Evolutionary conservation across 106 monocot species (phyloP), one percentile per base, ranked within the genome.

Genomic region (Agapanthus africanus): DNA sequence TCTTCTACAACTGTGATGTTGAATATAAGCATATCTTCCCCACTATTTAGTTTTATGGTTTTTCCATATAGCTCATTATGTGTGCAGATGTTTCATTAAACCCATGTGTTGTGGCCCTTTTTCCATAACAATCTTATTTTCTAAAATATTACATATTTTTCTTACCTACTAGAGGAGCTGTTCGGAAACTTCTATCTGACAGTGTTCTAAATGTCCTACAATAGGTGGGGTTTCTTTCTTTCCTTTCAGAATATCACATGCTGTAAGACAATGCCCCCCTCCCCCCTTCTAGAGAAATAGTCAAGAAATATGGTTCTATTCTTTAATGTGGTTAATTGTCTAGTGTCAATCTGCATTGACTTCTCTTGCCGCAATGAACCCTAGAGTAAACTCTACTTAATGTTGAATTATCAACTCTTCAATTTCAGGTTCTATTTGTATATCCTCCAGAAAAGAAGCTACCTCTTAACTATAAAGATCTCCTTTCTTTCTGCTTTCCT

Each of bases 401-500:
- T 1, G 23, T 32, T 70, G 36, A 44, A 22, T 71, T 67, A 28
- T 54, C 35, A 33, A 30, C 42, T 65, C 64, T 66, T 30, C 50
- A 40, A 34, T 80, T 76, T 42, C 72, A 99, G 99, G 83, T 99
- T 73, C 78, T 99, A 54, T 93, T 99, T 82, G 93, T 78, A 37
- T 99, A 99, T 78, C 99, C 99, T 75, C 93, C 93, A 60, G 87
- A 93, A 9, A 99, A 90, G 39, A 77, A 80, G 44, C 68, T 99
- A 51, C 99, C 99, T 9, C 76, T 99, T 61, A 99, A 93, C 42
- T 90, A 83, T 71, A 90, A 83, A 65, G 99, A 99, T 85, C 87
- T 90, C n/a, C 77, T 99, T 51, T 93, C 99, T 40, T 99, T 93
- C 63, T 99, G 99, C 80, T 91, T 90, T 81, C 99, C 99, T 34